These are phyloP conservation scores for Floccularia luteovirens DNA, from an alignment of 768 basidiomycete genomes.

Conservation along the genomic window DNA sequence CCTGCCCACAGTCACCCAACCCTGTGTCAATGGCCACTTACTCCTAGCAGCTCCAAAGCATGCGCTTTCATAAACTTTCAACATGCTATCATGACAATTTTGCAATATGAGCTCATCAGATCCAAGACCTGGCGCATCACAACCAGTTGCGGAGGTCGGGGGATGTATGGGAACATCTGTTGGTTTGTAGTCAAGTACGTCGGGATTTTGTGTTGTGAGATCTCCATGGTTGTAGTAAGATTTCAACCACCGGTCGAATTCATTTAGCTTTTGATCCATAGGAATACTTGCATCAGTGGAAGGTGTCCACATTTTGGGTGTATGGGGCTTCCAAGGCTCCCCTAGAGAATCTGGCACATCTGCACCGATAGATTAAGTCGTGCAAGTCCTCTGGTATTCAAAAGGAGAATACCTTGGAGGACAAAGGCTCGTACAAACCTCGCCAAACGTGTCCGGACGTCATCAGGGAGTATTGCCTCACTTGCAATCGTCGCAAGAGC, in stretches of 20 bases:
- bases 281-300: constrained; percentile 12
- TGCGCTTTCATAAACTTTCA: no score
- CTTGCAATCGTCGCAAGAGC: constrained; percentile 12
- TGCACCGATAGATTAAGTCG: neutral
- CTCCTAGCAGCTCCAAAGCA: no score
- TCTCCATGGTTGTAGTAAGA: constrained; percentile 7
- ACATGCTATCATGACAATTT: no score
- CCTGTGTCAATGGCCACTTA: no score
- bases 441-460: constrained; percentile 10
- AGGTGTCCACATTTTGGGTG: constrained; percentile 7
- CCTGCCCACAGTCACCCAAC: no score
- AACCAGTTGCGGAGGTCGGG: no score
- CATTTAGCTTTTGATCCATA: constrained; percentile 14
- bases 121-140: no score
- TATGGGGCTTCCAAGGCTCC: constrained; percentile 12
- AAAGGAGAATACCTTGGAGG: constrained; percentile 11
- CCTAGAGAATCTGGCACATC: constrained; percentile 8
- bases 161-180: neutral
- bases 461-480: constrained; percentile 11
- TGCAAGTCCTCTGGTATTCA: no score
- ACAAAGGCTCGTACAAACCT: constrained; percentile 13
- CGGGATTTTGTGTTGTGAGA: neutral
- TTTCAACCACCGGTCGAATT: constrained; percentile 9
- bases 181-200: neutral
- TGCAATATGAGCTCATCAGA: no score